phyloP scores from a whole-genome alignment of 129 eudicot genomes.

The Arctium lappa region DNA sequence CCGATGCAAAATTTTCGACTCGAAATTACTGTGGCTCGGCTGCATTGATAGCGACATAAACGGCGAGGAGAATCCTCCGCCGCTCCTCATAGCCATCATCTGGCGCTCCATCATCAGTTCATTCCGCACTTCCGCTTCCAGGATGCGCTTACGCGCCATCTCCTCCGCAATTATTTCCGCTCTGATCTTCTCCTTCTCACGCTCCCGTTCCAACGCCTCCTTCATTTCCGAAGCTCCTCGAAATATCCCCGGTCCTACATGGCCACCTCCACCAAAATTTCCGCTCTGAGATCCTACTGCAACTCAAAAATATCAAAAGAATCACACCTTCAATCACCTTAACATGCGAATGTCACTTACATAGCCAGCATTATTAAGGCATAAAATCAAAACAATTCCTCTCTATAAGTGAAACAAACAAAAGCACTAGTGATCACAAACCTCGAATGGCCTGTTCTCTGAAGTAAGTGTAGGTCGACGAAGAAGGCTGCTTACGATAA shows the following conservation, averaged over 20 bases:
- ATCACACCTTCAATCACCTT: neutral
- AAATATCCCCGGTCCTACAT: neutral
- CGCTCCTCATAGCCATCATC: constrained; percentile 28
- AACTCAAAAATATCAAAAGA: neutral
- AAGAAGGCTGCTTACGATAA: neutral
- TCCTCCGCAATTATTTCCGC: constrained; percentile 41
- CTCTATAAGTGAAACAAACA: neutral
- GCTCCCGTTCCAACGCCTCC: constrained; percentile 30
- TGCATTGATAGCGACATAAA: neutral
- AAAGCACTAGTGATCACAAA: constrained; percentile 9
- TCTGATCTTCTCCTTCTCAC: constrained; percentile 47
- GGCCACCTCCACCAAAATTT: neutral
- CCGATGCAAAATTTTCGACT: neutral
- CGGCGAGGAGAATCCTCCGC: constrained; percentile 8
- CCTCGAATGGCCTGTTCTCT: constrained; percentile 14
- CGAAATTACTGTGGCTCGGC: neutral
- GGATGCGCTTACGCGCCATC: constrained; percentile 23
- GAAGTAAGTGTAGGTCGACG: neutral
- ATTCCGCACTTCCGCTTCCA: constrained; percentile 38
- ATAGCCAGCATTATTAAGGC: neutral
- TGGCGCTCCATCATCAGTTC: constrained; percentile 46
- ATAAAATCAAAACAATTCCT: neutral
- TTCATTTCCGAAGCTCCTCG: constrained; percentile 16
- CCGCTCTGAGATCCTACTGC: constrained; percentile 2
- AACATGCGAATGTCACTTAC: neutral